A percentile compares a stretch with the other conserved stretches of the same genome.
Conservation (phyloP, 495 filamentous ascomycete species). For the Penicillium cinerascens region DNA sequence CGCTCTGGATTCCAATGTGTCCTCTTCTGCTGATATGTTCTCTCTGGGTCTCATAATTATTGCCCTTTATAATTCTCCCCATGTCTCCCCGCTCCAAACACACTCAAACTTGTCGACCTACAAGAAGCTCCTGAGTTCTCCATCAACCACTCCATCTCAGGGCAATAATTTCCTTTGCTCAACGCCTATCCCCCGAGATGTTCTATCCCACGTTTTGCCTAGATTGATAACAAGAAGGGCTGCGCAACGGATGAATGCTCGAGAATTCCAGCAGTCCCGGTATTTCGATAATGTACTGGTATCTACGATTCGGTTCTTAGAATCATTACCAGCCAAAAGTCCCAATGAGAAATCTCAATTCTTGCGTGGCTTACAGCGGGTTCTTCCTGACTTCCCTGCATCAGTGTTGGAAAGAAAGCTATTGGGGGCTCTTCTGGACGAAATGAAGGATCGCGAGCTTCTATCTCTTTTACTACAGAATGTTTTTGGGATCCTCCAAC, state of each 20-base stretch:
- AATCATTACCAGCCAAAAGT: conserved; percentile 86
- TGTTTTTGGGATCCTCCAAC: conserved; percentile 78
- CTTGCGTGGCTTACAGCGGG: conserved; percentile 79
- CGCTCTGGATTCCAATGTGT: conserved; percentile 79
- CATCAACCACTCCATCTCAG: conserved; percentile 69
- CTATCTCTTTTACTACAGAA: conserved; percentile 82
- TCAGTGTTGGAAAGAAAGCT: conserved; percentile 94
- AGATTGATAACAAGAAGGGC: conserved; percentile 80
- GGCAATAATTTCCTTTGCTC: conserved; percentile 82
- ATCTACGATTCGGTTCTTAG: conserved; percentile 91
- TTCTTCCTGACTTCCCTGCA: conserved; percentile 85
- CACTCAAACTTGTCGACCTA: conserved; percentile 75
- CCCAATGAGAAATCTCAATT: conserved; percentile 87
- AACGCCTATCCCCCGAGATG: conserved; percentile 71
- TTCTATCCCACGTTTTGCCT: conserved; percentile 70
- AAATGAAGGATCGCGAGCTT: conserved; percentile 85
- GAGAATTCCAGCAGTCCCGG: conserved; percentile 87
- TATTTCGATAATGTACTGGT: conserved; percentile 97
- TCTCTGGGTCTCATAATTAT: conserved; percentile 85
- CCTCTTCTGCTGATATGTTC: conserved; percentile 81
- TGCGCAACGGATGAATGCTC: conserved; percentile 79
- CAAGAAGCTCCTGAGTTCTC: conserved; percentile 72
- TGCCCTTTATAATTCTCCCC: conserved; percentile 89
- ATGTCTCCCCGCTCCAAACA: conserved; percentile 77
- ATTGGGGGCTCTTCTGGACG: conserved; percentile 80